A percentile compares a stretch with the other conserved stretches of the same genome.
phyloP scores from a whole-genome alignment of 2,329 filamentous ascomycete species.

The Esteya vermicola region DNA sequence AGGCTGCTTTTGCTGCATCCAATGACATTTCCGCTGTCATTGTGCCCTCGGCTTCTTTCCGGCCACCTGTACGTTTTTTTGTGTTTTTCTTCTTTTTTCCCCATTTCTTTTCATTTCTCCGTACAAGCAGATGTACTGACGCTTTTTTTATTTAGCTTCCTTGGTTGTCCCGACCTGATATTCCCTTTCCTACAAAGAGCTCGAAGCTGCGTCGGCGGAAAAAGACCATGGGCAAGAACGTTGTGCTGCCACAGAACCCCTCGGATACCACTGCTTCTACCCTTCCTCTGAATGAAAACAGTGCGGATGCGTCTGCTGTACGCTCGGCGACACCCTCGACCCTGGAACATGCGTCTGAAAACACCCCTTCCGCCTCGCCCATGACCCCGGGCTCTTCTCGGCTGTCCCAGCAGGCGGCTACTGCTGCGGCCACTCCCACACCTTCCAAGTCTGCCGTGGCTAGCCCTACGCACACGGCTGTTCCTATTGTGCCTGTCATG shows the following conservation, averaged over 20 bases:
- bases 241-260: conserved; percentile 23
- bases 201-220: conserved; percentile 28
- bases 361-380: conserved; percentile 18
- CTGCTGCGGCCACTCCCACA: conserved; percentile 12
- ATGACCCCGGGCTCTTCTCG: conserved; percentile 19
- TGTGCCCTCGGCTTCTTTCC: conserved; percentile 21
- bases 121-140: no score
- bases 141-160: conserved; percentile 29
- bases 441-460: not conserved
- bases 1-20: not conserved
- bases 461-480: conserved; percentile 19
- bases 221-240: conserved; percentile 19
- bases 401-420: conserved; percentile 11
- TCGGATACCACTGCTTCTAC: not conserved
- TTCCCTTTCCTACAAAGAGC: conserved; percentile 31
- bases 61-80: conserved; percentile 32
- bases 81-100: no score
- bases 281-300: not conserved
- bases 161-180: conserved; percentile 39
- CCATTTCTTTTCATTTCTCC: no score
- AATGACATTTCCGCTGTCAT: conserved; percentile 5
- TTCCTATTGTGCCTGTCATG: conserved; percentile 32
- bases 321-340: conserved; percentile 17
- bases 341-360: conserved; percentile 18
- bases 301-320: no score